phyloP scores from a whole-genome alignment of 495 filamentous ascomycete genomes.

The Neurospora sp. region DNA sequence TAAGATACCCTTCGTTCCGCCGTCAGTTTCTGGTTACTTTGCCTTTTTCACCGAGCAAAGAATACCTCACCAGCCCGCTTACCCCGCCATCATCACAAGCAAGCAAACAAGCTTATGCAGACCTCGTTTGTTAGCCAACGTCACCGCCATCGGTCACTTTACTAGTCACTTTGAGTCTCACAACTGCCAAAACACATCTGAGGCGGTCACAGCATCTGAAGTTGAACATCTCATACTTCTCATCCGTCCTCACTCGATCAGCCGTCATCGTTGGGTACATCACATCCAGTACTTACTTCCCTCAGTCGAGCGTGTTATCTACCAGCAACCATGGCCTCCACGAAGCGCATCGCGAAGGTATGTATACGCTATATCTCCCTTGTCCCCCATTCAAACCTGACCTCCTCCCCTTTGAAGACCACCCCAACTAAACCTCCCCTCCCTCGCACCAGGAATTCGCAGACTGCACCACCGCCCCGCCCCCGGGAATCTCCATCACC shows the following conservation, averaged over 20 bases:
- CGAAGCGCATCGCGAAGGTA: slow-evolving; percentile 56
- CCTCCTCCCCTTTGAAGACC: not conserved
- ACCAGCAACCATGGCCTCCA: slow-evolving; percentile 32
- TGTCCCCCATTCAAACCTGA: not conserved
- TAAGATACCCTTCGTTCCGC: not conserved
- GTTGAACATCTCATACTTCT: not conserved
- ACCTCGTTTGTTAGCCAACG: not conserved
- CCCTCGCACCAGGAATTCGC: slow-evolving; percentile 50
- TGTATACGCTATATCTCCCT: not conserved
- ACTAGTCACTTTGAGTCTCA: not conserved
- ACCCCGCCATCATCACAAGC: not conserved
- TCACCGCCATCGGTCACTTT: not conserved
- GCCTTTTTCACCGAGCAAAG: not conserved
- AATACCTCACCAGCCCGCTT: not conserved
- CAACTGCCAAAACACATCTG: not conserved
- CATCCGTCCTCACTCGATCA: not conserved
- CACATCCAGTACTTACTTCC: not conserved
- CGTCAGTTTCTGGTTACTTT: not conserved
- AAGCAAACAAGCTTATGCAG: not conserved
- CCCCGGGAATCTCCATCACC: slow-evolving; percentile 52
- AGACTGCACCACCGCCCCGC: slow-evolving; percentile 55
- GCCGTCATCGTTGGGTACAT: not conserved
- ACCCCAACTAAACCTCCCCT: not conserved
- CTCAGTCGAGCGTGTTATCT: too few species aligned
- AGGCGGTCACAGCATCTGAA: not conserved